Evolutionary conservation across 2,329 filamentous ascomycete genomes (phyloP).

Genomic region (Lizonia empirigonia): DNA sequence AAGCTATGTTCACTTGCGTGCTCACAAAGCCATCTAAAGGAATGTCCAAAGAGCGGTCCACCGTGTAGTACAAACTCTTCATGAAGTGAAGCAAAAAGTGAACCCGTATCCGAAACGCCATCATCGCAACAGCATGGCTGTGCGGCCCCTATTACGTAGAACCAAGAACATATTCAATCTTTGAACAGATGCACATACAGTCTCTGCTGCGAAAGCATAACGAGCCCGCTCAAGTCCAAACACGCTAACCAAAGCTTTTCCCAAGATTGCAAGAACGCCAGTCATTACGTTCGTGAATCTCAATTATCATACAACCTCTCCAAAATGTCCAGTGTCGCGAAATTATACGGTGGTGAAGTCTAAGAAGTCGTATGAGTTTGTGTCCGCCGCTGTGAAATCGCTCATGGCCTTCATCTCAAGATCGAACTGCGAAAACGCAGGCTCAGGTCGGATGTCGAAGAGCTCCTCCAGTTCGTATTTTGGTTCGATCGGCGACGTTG

Average conservation of each 20-base stretch:
- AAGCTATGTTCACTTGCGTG: neutral
- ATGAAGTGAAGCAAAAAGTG: slow-evolving; percentile 1
- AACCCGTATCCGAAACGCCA: slow-evolving; percentile 5
- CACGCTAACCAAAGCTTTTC: slow-evolving; percentile 3
- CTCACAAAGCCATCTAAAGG: slow-evolving; percentile 1
- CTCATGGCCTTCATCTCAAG: slow-evolving; percentile 49
- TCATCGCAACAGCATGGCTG: slow-evolving; percentile 14
- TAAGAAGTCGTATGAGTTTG: slow-evolving; percentile 41
- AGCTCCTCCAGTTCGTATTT: slow-evolving; percentile 45
- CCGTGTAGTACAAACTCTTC: slow-evolving; percentile 4
- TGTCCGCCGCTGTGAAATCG: slow-evolving; percentile 41
- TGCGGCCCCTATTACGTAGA: slow-evolving; percentile 10
- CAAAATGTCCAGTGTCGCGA: slow-evolving; percentile 4
- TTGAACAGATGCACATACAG: slow-evolving; percentile 15
- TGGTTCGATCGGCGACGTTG: slow-evolving; percentile 43
- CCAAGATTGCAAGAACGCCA: slow-evolving; percentile 26
- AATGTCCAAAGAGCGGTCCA: slow-evolving; percentile 5
- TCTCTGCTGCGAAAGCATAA: slow-evolving; percentile 12
- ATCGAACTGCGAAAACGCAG: slow-evolving; percentile 45
- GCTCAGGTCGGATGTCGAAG: slow-evolving; percentile 40
- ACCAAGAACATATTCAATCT: slow-evolving; percentile 16
- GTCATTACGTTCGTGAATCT: slow-evolving; percentile 37
- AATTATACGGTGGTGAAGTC: slow-evolving; percentile 41
- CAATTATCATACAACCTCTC: slow-evolving; percentile 39
- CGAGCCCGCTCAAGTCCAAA: slow-evolving; percentile 16